Base-by-base conservation (phyloP, 768 basidiomycete genomes). In the Collybia sordida region DNA sequence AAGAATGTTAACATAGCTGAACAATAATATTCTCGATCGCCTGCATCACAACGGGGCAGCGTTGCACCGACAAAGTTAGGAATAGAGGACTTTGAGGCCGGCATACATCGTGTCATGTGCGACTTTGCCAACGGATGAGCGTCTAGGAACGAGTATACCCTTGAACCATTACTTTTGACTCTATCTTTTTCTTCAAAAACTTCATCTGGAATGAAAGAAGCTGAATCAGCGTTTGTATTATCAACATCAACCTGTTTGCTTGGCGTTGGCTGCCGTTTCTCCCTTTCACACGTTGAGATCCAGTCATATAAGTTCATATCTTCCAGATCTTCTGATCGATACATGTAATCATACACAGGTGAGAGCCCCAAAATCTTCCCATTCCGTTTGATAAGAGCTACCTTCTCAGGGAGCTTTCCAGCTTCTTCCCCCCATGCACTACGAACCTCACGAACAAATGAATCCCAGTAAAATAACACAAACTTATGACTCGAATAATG, bases 401-500 rank as follows among this genome's bases (percentile, higher is more conserved):
- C 42, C 28, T 42, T 42, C 8, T 15, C 42, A 6, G 42, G 42
- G 17, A 4, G n/a, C 18, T 25, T 18, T 9, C 18, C n/a, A 8
- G 37, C 7, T 15, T 39, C 15, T 15, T 31, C 22, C 25, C 19
- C 19, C 56, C 63, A 68, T 0, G 40, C 23, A 12, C 42, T 38
- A 17, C 45, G 12, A 0, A 55, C 67, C 31, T 68, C 62, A 14
- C 27, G 14, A 0, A 72, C 61, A 63, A 49, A 74, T 11, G 41
- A 39, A 31, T 57, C 42, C 73, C 71, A 75, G 43, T 55, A 68
- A 24, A 72, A 65, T 2, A 56, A 31, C 1, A 59, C 51, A 55
- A 74, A 74, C 6, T 28, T 54, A 48, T 71, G 64, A 47, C 57
- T 65, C 0, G 70, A 72, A 49, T 74, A 74, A 25, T 71, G 69